Percentiles rank a stretch among this genome's conserved stretches.
These are phyloP conservation scores for Metschnikowia baotianmanensis DNA, from an alignment of 805 yeast genomes.

Conservation along the genomic window DNA sequence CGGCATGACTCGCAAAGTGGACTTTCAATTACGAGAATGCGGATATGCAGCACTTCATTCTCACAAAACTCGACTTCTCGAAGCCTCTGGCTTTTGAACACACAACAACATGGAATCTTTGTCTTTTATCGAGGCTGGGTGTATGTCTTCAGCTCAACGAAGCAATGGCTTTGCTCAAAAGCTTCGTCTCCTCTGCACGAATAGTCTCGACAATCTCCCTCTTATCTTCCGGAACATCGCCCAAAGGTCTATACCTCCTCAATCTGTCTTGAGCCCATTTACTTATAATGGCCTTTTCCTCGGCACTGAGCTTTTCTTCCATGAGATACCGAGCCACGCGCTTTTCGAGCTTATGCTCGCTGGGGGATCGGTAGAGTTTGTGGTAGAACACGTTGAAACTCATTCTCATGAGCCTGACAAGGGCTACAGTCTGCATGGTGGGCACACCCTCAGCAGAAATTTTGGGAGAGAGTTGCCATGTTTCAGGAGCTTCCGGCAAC, in stretches of 20 bases:
- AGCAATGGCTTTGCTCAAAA: constrained; percentile 16
- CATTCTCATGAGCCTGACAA: constrained; percentile 22
- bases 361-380: constrained; percentile 21
- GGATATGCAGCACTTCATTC: no score
- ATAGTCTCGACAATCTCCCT: constrained; percentile 18
- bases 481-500: constrained; percentile 24
- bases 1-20: no score
- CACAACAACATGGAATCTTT: no score
- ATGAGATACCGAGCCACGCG: constrained; percentile 22
- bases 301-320: constrained; percentile 9
- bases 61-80: no score
- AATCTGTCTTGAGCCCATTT: constrained; percentile 30
- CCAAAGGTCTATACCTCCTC: constrained; percentile 17
- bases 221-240: constrained; percentile 10
- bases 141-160: not conserved
- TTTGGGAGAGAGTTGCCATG: constrained; percentile 46
- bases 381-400: constrained; percentile 27
- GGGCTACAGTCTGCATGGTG: constrained; percentile 36
- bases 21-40: not conserved
- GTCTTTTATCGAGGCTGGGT: no score
- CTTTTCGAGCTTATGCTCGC: constrained; percentile 22
- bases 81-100: no score
- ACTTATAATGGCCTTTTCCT: constrained; percentile 16
- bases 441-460: constrained; percentile 43
- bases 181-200: constrained; percentile 27